phyloP scores from a whole-genome alignment of 768 basidiomycete species.

The Phylloporus sp. region DNA sequence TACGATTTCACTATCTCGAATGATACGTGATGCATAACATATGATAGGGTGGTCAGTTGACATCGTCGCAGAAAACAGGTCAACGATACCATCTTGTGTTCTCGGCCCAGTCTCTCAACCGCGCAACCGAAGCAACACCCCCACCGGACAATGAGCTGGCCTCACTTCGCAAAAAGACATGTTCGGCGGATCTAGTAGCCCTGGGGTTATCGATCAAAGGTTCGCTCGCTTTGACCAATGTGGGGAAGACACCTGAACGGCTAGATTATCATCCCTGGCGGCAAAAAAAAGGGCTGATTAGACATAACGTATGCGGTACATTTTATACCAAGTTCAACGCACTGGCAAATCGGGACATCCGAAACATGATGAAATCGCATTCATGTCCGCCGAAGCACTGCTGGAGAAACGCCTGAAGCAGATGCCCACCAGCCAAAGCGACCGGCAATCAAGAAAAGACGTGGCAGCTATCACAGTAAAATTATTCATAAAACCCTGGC shows the following conservation, averaged over 20 bases:
- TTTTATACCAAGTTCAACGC: neutral
- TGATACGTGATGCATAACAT: slow-evolving; percentile 11
- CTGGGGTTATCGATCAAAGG: slow-evolving; percentile 25
- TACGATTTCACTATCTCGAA: slow-evolving; percentile 13
- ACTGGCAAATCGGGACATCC: slow-evolving; percentile 1
- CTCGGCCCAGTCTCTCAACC: neutral
- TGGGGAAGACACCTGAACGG: slow-evolving; percentile 13
- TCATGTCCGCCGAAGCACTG: neutral
- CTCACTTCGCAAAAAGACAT: neutral
- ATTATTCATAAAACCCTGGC: neutral
- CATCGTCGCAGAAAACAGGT: slow-evolving; percentile 5
- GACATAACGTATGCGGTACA: neutral
- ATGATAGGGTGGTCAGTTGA: slow-evolving; percentile 10
- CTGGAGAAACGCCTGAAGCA: neutral
- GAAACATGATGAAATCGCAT: slow-evolving; percentile 1
- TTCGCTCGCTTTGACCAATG: slow-evolving; percentile 20
- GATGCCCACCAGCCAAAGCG: neutral
- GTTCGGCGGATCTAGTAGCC: neutral
- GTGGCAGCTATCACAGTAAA: neutral
- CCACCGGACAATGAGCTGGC: neutral
- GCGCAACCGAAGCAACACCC: neutral
- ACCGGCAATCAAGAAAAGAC: slow-evolving; percentile 5
- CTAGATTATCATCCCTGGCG: slow-evolving; percentile 6
- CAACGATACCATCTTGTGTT: slow-evolving; percentile 3
- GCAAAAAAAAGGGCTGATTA: slow-evolving; percentile 5